Evolutionary conservation across 73 alveolate species (phyloP), one percentile per base, ranked within the genome.

Genomic region (Paramecium pentaurelia): DNA sequence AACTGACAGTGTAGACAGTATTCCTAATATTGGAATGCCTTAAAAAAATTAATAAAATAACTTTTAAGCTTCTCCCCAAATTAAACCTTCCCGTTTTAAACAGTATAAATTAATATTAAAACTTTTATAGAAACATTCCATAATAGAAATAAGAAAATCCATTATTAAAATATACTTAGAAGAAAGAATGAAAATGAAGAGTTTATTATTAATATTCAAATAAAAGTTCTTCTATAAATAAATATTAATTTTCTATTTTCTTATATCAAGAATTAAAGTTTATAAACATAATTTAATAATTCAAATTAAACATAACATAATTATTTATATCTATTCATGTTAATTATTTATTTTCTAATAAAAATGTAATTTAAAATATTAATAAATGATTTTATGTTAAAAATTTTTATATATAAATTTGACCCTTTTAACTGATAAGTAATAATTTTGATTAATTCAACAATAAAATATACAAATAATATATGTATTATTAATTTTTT

Each of bases 1-100:
- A 80, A 42, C 71, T 9, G 91, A 80, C 45, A 27, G 75, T 27
- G 49, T 45, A 2, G 77, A 80, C 58, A 80, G 91, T 47, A 44
- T 80, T 25, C 49, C 71, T 4, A 80, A 80, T 47, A 80, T 80
- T 80, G 91, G 91, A 44, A 3, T 12, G 3, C 54, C 71, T 6
- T 42, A 47, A 12, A 18, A 8, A 22, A 80, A 80, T 0, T 18
- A 54, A 8, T 20, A 49, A 80, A 45, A 47, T 45, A 45, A 80
- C 16, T 80, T 45, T 80, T 42, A 40, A 20, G 77, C 91, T 14
- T 45, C 77, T 14, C 91, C 91, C n/a, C 5, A 27, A 36, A 40
- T 80, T 10, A 80, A 80, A 16, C 91, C 91, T 6, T 80, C 91
- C 16, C 71, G 73, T 27, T 80, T 80, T 80, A 80, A 80, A 44